Percentiles rank a stretch among this genome's conserved stretches.
Conservation (phyloP, 2,329 filamentous ascomycete species). For the Fusarium sacchari region DNA sequence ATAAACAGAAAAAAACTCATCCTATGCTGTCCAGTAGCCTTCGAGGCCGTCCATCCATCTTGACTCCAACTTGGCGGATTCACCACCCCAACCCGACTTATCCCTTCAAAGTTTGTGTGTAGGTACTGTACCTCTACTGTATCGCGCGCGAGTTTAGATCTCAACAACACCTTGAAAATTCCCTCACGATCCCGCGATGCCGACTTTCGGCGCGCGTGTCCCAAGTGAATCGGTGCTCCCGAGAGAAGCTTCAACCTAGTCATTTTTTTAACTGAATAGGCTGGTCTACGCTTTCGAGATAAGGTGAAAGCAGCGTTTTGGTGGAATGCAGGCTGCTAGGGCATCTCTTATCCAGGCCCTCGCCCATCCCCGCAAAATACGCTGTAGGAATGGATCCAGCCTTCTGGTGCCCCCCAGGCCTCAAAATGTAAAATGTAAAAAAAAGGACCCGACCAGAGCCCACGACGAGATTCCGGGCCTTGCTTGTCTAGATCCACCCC, state of each 20-base stretch:
- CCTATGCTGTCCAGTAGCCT: constrained; percentile 14
- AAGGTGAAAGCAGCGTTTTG: background rate
- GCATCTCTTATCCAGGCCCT: constrained; percentile 26
- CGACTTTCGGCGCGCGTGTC: constrained; percentile 4
- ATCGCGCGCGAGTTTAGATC: constrained; percentile 16
- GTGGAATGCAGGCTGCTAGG: constrained; percentile 14
- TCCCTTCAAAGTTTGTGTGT: background rate
- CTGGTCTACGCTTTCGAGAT: background rate
- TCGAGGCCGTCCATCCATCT: constrained; percentile 36
- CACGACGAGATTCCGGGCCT: constrained; percentile 19
- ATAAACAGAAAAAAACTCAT: constrained; percentile 7
- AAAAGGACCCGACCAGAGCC: background rate
- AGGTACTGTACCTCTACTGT: background rate
- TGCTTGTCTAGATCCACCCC: constrained; percentile 15
- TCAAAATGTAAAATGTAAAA: constrained; percentile 3
- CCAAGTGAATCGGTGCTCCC: constrained; percentile 15
- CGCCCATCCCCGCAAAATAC: constrained; percentile 32
- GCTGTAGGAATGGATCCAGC: constrained; percentile 22
- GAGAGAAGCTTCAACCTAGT: constrained; percentile 2
- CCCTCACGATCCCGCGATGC: constrained; percentile 21
- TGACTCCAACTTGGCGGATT: constrained; percentile 31
- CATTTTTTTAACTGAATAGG: background rate
- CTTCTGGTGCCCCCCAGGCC: constrained; percentile 15
- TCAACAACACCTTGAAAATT: constrained; percentile 28
- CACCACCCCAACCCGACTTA: constrained; percentile 31